Evolutionary conservation across 208 protist species (phyloP), one percentile per base, ranked within the genome.

Genomic region (Acanthamoeba healyi): DNA sequence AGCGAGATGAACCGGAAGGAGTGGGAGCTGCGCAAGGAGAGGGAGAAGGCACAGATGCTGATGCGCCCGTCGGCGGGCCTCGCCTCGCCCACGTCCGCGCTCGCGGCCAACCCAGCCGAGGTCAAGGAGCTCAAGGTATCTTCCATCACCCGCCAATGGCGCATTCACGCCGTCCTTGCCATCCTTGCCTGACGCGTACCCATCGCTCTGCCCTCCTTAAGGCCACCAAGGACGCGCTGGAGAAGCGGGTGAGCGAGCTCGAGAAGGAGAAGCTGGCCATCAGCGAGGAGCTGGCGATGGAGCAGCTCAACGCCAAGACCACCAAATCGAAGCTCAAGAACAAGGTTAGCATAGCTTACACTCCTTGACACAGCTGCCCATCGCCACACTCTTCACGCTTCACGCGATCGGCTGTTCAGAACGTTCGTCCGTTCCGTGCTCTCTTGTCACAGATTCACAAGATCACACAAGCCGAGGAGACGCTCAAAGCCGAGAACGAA

Each of bases 261-360:
- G 70, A 79, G 70, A 38, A 44, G 34, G 34, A 42, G 5, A 79
- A 79, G 70, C 70, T 79, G 5, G 36, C 24, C 0, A 2, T 44
- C 2, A 79, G 36, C 36, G 70, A 79, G 24, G 36, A 38, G 26
- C 24, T 49, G 32, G 70, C 70, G 22, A 19, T 46, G 70, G 70
- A 79, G 70, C 70, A 79, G 70, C 70, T 79, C 70, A 24, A 79
- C 22, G 70, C 70, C 32, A 79, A 79, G 70, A 79, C 32, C 70
- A 49, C 70, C 38, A 38, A 46, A 7, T n/a, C 70, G 22, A 7
- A 44, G 7, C 70, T 79, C 38, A 36, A 79, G n/a, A 42, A 79
- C 26, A 46, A 0, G 34, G 70, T 79, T n/a, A n/a, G n/a, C n/a
- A n/a, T n/a, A n/a, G n/a, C n/a, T n/a, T n/a, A n/a, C n/a, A n/a